Percentiles rank a stretch among this genome's conserved stretches.
Conservation (phyloP, 2,329 filamentous ascomycete genomes). For the Cordyceps militaris region DNA sequence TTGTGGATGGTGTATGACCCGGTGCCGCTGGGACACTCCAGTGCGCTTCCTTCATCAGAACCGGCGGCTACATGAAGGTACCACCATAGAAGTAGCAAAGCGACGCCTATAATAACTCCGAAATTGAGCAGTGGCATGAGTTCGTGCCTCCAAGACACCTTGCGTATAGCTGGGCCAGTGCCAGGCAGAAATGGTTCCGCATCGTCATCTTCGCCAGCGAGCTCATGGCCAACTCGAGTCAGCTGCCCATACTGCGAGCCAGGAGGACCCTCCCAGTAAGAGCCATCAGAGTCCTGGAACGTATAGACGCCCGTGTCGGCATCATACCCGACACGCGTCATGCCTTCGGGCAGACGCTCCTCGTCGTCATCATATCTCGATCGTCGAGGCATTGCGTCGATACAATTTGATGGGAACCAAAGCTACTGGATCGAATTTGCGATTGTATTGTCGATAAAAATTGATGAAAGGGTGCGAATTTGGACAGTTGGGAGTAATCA, state of each 20-base stretch:
- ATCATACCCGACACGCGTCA: constrained; percentile 49
- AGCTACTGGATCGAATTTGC: too few relatives aligned
- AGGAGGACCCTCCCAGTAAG: constrained; percentile 42
- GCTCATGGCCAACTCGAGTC: constrained; percentile 29
- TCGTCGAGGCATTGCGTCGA: constrained; percentile 32
- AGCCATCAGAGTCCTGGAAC: constrained; percentile 42
- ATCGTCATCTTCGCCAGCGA: constrained; percentile 18
- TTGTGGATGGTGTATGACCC: constrained; percentile 33
- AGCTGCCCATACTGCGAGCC: constrained; percentile 44
- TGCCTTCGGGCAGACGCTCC: constrained; percentile 47
- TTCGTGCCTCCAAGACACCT: constrained; percentile 43
- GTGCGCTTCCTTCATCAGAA: constrained; percentile 15
- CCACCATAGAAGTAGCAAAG: constrained; percentile 44
- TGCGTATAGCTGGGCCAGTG: constrained; percentile 16
- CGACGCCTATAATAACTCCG: constrained; percentile 45
- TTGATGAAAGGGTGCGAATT: background rate
- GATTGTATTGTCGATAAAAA: background rate
- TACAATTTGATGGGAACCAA: background rate
- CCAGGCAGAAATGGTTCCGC: constrained; percentile 26
- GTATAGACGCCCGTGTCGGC: constrained; percentile 47
- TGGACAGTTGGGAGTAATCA: background rate
- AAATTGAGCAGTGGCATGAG: constrained; percentile 53
- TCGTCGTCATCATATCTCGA: constrained; percentile 40
- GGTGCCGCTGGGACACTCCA: constrained; percentile 25
- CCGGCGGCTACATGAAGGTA: constrained; percentile 32